Percentiles rank a stretch among this genome's conserved stretches.
Evolutionary conservation across 306 rosid species (phyloP).

Genomic region (Quercus cerris): DNA sequence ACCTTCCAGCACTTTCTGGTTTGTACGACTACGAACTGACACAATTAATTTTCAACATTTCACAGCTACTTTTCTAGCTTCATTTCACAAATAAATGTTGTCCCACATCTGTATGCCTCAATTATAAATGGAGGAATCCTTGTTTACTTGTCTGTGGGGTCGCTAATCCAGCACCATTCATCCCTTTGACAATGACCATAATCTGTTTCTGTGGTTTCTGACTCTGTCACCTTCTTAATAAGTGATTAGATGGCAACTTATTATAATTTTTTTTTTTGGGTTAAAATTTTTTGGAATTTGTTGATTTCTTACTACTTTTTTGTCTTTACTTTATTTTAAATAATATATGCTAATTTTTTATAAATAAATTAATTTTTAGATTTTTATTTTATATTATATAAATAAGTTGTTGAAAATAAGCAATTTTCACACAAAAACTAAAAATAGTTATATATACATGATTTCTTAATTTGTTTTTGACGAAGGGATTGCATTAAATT

Average conservation of each 20-base stretch:
- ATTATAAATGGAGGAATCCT: background rate
- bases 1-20: background rate
- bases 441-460: too few species aligned
- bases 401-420: too few species aligned
- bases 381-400: too few species aligned
- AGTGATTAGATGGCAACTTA: too few species aligned
- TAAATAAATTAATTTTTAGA: too few species aligned
- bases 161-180: background rate
- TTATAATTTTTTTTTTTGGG: too few species aligned
- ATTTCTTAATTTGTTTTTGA: too few species aligned
- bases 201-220: background rate
- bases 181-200: background rate
- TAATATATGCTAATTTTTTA: too few species aligned
- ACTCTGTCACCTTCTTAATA: background rate
- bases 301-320: too few species aligned
- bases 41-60: background rate
- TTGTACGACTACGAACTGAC: background rate
- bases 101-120: background rate
- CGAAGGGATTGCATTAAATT: too few species aligned
- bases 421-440: too few species aligned
- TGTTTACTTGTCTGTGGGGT: background rate
- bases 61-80: background rate
- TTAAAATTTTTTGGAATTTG: too few species aligned
- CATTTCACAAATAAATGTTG: background rate
- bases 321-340: fast-evolving